A percentile compares a stretch with the other conserved stretches of the same genome.
These are phyloP conservation scores for Globisporangium paroecandrum DNA, from an alignment of 352 stramenopile genomes.

Conservation along the genomic window DNA sequence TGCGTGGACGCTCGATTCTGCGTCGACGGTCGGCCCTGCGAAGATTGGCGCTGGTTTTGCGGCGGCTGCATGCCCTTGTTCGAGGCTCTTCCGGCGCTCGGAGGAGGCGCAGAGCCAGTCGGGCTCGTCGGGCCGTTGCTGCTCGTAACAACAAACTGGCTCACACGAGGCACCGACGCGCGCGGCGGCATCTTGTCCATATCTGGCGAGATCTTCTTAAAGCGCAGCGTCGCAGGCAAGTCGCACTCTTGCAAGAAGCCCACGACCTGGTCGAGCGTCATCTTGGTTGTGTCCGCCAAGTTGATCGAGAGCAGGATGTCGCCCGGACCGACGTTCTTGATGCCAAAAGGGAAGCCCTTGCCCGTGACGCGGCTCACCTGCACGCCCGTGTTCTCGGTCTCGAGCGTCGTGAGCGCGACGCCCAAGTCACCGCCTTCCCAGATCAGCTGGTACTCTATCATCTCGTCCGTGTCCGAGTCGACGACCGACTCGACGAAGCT, in stretches of 20 bases:
- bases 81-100: slow-evolving; percentile 6
- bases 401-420: slow-evolving; percentile 76
- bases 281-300: slow-evolving; percentile 72
- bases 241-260: slow-evolving; percentile 81
- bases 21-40: slow-evolving; percentile 10
- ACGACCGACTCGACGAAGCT: slow-evolving; percentile 85
- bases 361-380: slow-evolving; percentile 79
- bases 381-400: slow-evolving; percentile 53
- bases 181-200: slow-evolving; percentile 29
- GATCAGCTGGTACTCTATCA: slow-evolving; percentile 88
- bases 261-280: slow-evolving; percentile 79
- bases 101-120: slow-evolving; percentile 34
- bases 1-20: slow-evolving; percentile 4
- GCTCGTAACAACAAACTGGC: slow-evolving; percentile 69
- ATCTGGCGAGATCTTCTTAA: slow-evolving; percentile 78
- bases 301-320: slow-evolving; percentile 85
- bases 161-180: slow-evolving; percentile 44
- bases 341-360: slow-evolving; percentile 85
- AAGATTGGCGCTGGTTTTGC: slow-evolving; percentile 24
- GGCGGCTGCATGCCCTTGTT: slow-evolving; percentile 22
- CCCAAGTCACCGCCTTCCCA: slow-evolving; percentile 84
- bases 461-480: slow-evolving; percentile 79
- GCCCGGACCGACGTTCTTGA: slow-evolving; percentile 83
- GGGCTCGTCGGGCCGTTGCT: slow-evolving; percentile 51
- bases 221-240: slow-evolving; percentile 78